Base-by-base conservation (phyloP, 306 rosid genomes). In the Begonia loranthoides region DNA sequence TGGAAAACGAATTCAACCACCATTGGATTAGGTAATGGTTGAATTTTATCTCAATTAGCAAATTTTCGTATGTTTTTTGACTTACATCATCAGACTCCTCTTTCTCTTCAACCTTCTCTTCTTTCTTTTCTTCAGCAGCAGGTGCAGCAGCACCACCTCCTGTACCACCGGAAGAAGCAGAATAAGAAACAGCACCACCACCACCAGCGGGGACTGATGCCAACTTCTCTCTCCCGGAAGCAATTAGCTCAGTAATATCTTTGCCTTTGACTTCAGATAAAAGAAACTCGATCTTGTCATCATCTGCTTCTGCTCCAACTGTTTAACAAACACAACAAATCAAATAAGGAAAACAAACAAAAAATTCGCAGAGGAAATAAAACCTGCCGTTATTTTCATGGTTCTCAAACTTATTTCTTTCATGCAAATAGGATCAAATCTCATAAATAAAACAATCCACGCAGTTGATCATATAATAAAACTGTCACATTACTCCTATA, bases 41-140 rank as follows among this genome's bases (percentile, higher is more conserved):
- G 5, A 28, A 28, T 0, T 28, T 28, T 7, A 28, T 28, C 22
- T 19, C 2, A 4, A 19, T 19, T 19, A 19, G 22, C 22, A 19
- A 19, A 19, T 19, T 19, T 19, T 19, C 2, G 22, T n/a, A 28
- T 28, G 8, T 28, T 7, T 7, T 28, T 28, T 3, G 6, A 28
- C 64, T 59, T 39, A 59, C 64, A 50, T 59, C 64, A 44, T 59
- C 64, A 13, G 64, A 49, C 9, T 49, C 64, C 41, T 59, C 64
- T 39, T 59, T 59, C 46, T 59, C 64, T 45, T 49, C 64, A 13
- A 59, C 64, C 15, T 59, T 59, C 63, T 59, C 63, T 33, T 59
- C 63, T 49, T 59, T 59, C 55, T 59, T 59, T 52, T 49, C 64
- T 12, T 15, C 64, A 1, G 64, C 41, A 5, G 64, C 34, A 33